Percentiles rank a stretch among this genome's conserved stretches.
Evolutionary conservation across 1,139 yeast genomes (phyloP).

Genomic region (Blastobotrys raffinosifermentans): DNA sequence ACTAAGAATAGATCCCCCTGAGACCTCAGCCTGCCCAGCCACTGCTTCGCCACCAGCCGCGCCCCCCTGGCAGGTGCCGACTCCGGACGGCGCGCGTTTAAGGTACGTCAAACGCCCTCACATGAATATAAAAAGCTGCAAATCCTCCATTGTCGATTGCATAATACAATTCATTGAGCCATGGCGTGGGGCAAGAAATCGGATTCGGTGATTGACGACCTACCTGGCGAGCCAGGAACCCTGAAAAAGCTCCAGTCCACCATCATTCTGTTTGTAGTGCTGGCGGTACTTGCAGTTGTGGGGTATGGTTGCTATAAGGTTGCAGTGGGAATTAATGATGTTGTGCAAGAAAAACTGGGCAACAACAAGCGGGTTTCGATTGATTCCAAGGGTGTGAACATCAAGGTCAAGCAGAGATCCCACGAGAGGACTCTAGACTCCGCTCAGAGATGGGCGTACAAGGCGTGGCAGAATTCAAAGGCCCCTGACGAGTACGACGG

Average conservation of each 20-base stretch:
- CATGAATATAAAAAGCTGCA: too few relatives aligned
- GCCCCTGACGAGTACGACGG: slow-evolving; percentile 16
- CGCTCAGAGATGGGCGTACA: slow-evolving; percentile 16
- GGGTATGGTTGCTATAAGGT: slow-evolving; percentile 12
- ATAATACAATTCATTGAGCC: too few relatives aligned
- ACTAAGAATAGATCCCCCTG: too few relatives aligned
- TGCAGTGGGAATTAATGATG: slow-evolving; percentile 7
- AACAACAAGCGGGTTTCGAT: slow-evolving; percentile 7
- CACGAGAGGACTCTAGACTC: slow-evolving; percentile 15
- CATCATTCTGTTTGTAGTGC: slow-evolving; percentile 10
- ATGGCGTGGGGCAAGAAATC: too few relatives aligned
- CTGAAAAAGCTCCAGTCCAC: slow-evolving; percentile 10
- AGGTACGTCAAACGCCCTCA: too few relatives aligned
- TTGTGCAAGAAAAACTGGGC: slow-evolving; percentile 9
- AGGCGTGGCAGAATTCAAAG: slow-evolving; percentile 17
- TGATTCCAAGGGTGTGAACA: slow-evolving; percentile 12
- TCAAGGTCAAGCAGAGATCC: slow-evolving; percentile 14
- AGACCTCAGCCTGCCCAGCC: too few relatives aligned
- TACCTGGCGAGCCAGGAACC: too few relatives aligned
- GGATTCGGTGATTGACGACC: too few relatives aligned
- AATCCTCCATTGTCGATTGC: too few relatives aligned
- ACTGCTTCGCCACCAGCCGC: too few relatives aligned
- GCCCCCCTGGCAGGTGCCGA: too few relatives aligned
- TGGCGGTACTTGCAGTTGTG: slow-evolving; percentile 11
- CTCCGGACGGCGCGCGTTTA: too few relatives aligned